phyloP scores from a whole-genome alignment of 2,329 filamentous ascomycete genomes.

The Coccinonectria pachysandricola region DNA sequence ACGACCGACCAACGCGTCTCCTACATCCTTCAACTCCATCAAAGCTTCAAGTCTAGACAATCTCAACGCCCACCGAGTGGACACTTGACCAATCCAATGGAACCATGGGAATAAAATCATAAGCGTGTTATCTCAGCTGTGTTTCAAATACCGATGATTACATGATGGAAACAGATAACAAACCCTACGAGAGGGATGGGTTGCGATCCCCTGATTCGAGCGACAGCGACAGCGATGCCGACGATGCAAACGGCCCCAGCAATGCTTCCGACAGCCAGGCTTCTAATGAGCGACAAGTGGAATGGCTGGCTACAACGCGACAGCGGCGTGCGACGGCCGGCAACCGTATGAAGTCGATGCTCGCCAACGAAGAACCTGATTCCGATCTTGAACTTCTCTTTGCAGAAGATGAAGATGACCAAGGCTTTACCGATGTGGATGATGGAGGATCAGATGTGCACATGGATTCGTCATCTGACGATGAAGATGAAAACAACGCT shows the following conservation, averaged over 20 bases:
- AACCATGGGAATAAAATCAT: no score
- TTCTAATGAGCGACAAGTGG: conserved; percentile 31
- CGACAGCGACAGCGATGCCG: conserved; percentile 23
- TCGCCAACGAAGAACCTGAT: conserved; percentile 63
- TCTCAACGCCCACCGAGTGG: conserved; percentile 1
- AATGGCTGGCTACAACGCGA: conserved; percentile 66
- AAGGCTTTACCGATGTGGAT: conserved; percentile 59
- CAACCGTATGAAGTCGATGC: conserved; percentile 69
- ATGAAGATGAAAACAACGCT: conserved; percentile 59
- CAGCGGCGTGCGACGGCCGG: conserved; percentile 72
- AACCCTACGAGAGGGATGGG: conserved; percentile 23
- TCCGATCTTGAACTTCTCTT: conserved; percentile 66
- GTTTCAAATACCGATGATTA: conserved; percentile 6
- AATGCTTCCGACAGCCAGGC: conserved; percentile 27
- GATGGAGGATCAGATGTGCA: conserved; percentile 64
- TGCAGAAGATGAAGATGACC: conserved; percentile 59
- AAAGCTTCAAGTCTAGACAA: conserved; percentile 6
- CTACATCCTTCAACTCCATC: conserved; percentile 9
- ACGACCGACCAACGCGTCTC: conserved; percentile 15
- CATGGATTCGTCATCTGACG: conserved; percentile 76
- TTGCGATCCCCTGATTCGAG: conserved; percentile 22
- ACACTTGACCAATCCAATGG: no score
- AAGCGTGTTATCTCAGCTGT: no score
- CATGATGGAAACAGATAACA: conserved; percentile 21
- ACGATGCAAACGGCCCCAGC: conserved; percentile 6